A percentile compares a stretch with the other conserved stretches of the same genome.
Evolutionary conservation across 2,329 filamentous ascomycete genomes (phyloP).

Genomic region (Clarireedia homoeocarpa): DNA sequence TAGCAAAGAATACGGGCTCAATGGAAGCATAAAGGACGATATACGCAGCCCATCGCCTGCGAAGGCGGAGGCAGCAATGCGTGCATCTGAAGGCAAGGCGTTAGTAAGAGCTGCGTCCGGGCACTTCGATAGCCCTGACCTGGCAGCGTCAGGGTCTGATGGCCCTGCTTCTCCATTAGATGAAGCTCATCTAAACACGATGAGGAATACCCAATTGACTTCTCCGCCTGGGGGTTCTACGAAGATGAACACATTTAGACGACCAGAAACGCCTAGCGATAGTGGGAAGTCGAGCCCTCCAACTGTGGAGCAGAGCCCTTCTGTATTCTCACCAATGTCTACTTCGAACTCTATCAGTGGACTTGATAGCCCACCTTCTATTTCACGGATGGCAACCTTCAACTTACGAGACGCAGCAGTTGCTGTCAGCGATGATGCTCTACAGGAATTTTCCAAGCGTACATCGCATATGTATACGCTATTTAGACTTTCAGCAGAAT

Average conservation of each 20-base stretch:
- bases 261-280: slow-evolving; percentile 8
- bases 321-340: neutral
- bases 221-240: slow-evolving; percentile 8
- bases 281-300: slow-evolving; percentile 6
- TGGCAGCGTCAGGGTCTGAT: slow-evolving; percentile 6
- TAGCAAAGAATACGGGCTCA: neutral
- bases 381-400: slow-evolving; percentile 15
- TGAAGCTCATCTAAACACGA: slow-evolving; percentile 22
- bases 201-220: slow-evolving; percentile 19
- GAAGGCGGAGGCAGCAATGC: slow-evolving; percentile 50
- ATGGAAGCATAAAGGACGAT: neutral
- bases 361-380: slow-evolving; percentile 6
- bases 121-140: neutral
- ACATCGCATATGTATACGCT: slow-evolving; percentile 68
- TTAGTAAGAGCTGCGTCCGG: slow-evolving; percentile 35
- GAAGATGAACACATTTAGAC: slow-evolving; percentile 11
- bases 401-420: slow-evolving; percentile 21
- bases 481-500: slow-evolving; percentile 71
- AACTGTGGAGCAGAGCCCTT: neutral
- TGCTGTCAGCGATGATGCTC: slow-evolving; percentile 47
- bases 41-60: slow-evolving; percentile 22
- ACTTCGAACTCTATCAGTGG: neutral
- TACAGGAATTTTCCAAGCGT: slow-evolving; percentile 61
- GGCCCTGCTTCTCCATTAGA: slow-evolving; percentile 15
- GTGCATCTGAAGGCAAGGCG: slow-evolving; percentile 50